Conservation (phyloP, 257 asterid genomes). For the Solanum arcanum region DNA sequence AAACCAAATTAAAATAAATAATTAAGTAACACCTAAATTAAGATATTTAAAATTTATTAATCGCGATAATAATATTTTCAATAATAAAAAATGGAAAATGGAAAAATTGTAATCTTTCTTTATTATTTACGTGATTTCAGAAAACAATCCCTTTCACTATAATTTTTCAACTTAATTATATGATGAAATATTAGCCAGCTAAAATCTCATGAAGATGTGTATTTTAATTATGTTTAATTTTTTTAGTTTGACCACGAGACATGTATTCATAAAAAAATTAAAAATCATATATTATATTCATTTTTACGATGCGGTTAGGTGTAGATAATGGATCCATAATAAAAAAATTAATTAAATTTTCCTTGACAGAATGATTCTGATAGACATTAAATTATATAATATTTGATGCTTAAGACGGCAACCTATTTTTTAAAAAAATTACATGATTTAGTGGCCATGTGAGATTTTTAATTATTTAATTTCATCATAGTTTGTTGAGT, state of each 20-base stretch:
- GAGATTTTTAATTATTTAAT: not conserved
- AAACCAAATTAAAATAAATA: not conserved
- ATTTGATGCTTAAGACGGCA: not conserved
- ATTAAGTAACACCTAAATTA: not conserved
- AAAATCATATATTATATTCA: no score
- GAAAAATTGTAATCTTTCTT: not conserved
- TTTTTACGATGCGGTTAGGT: not conserved
- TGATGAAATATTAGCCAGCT: not conserved
- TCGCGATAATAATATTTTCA: not conserved
- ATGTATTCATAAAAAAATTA: not conserved
- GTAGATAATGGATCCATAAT: not conserved
- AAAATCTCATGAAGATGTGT: not conserved
- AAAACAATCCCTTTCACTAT: not conserved
- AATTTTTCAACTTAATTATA: not conserved
- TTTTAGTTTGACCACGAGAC: not conserved
- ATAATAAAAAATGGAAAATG: not conserved
- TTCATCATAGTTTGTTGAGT: not conserved
- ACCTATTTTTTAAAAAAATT: not conserved
- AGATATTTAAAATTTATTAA: not conserved
- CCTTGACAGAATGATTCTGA: not conserved
- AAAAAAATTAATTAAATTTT: not conserved
- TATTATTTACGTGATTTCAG: not conserved
- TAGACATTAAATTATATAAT: not conserved
- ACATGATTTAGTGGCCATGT: not conserved
- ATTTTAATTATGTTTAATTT: not conserved